Base-by-base conservation (phyloP, 2,329 filamentous ascomycete genomes). In the Camillea tinctor region DNA sequence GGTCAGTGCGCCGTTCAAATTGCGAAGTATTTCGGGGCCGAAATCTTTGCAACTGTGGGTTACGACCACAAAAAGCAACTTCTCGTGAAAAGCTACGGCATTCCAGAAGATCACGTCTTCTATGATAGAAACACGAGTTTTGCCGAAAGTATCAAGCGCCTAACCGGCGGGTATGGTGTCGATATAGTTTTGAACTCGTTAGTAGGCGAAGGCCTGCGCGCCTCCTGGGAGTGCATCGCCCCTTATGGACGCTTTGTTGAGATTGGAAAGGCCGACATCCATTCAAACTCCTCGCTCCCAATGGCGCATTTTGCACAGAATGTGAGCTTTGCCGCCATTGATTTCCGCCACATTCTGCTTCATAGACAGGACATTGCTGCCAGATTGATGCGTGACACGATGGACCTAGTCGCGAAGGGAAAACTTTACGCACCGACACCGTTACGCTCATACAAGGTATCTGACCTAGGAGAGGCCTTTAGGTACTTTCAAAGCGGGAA, bases 221-320 rank as follows among this genome's bases (percentile, higher is more conserved):
- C 72, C 50, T 72, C 69, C 0, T 81, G 74, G 76, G 63, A 73
- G 1, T 79, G 76, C 51, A 65, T 82, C 1, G 76, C 79, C 1
- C 63, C 70, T 1, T 77, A 75, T 54, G 79, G 77, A 0, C 71
- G 69, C 1, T 76, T 82, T 63, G 11, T 62, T 5, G 57, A 61
- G 23, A 50, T 66, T 6, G 60, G 63, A 2, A 63, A 60, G 8
- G 40, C 53, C 0, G 61, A 66, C 50, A 61, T 65, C 11, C 23
- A 19, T 1, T 24, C 54, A 0, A 61, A 65, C n/a, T 11, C 57
- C 0, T 17, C 52, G 0, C 23, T 66, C 0, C 57, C 62, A 0
- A 67, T 66, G 65, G 52, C 40, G 0, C 1, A 4, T 0, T 64
- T 64, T 13, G 36, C 49, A 0, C 52, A 52, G 9, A 62, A 66